These are phyloP conservation scores for Mortierella sp. DNA, from an alignment of 371 early-diverging fungal species.

Conservation along the genomic window DNA sequence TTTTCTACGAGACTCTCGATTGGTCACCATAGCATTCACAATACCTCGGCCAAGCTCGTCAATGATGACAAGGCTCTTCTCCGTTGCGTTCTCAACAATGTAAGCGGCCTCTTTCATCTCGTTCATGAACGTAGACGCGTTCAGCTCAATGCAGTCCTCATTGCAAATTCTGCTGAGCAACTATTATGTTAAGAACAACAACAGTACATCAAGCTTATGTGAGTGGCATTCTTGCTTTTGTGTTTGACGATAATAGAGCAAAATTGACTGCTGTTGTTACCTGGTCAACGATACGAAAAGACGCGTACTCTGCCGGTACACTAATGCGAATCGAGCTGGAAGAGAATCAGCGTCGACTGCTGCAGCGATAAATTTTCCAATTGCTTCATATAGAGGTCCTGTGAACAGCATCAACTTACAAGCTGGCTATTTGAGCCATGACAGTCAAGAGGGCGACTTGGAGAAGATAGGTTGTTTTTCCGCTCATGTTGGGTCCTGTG, in stretches of 20 bases:
- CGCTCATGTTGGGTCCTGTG: constrained; percentile 99
- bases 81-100: constrained; percentile 82
- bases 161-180: constrained; percentile 83
- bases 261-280: constrained; percentile 49
- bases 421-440: constrained; percentile 97
- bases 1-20: too few relatives aligned
- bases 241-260: constrained; percentile 21
- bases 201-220: background rate
- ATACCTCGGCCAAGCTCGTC: constrained; percentile 98
- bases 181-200: constrained; percentile 10
- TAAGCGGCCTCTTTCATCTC: constrained; percentile 95
- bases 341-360: too few relatives aligned
- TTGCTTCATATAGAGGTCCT: background rate
- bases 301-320: constrained; percentile 94
- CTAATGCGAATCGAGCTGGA: constrained; percentile 43
- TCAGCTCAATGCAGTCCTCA: constrained; percentile 74
- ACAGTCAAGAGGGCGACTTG: constrained; percentile 91
- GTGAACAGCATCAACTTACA: constrained; percentile 59
- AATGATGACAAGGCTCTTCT: constrained; percentile 86
- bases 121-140: constrained; percentile 89
- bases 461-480: constrained; percentile 96
- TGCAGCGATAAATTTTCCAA: too few relatives aligned
- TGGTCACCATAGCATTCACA: too few relatives aligned
- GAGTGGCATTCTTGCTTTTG: background rate
- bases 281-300: constrained; percentile 82